Conservation (phyloP, 2,329 filamentous ascomycete genomes). For the Aphanocladium album region DNA sequence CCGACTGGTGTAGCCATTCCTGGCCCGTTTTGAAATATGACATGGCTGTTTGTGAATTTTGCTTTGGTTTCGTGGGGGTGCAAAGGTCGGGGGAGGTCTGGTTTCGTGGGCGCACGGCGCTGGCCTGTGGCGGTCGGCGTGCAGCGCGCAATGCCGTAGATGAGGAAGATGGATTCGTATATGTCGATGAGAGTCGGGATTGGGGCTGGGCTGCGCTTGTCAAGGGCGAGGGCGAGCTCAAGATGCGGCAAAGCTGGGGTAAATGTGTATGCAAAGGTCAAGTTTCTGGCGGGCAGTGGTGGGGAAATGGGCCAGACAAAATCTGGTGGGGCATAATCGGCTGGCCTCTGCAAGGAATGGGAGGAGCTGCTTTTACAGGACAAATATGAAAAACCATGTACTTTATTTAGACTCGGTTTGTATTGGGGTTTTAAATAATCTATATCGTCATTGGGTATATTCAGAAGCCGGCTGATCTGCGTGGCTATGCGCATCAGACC, state of each 20-base stretch:
- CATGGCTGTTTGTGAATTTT: constrained; percentile 45
- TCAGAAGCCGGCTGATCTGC: too few relatives aligned
- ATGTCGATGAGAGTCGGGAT: too few relatives aligned
- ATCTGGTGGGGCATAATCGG: constrained; percentile 6
- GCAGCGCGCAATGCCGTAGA: background rate
- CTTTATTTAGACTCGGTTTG: too few relatives aligned
- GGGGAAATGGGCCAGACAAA: constrained; percentile 1
- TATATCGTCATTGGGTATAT: constrained; percentile 4
- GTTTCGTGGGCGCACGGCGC: constrained; percentile 1
- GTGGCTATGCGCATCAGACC: constrained; percentile 28
- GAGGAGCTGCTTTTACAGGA: background rate
- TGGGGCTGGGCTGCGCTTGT: background rate
- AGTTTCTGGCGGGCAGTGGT: constrained; percentile 2
- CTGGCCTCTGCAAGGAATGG: background rate
- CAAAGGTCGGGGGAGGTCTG: background rate
- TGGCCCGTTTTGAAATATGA: constrained; percentile 77
- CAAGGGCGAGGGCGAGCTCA: background rate
- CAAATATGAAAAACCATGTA: background rate
- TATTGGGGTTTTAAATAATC: too few relatives aligned
- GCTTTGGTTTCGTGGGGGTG: background rate
- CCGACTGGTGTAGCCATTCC: constrained; percentile 87
- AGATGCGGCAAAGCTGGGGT: constrained; percentile 6
- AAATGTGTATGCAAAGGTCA: background rate
- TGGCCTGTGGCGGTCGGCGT: background rate
- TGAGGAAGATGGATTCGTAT: background rate